A percentile compares a stretch with the other conserved stretches of the same genome.
phyloP scores from a whole-genome alignment of 2,329 filamentous ascomycete genomes.

The Tympanopsis confertula region DNA sequence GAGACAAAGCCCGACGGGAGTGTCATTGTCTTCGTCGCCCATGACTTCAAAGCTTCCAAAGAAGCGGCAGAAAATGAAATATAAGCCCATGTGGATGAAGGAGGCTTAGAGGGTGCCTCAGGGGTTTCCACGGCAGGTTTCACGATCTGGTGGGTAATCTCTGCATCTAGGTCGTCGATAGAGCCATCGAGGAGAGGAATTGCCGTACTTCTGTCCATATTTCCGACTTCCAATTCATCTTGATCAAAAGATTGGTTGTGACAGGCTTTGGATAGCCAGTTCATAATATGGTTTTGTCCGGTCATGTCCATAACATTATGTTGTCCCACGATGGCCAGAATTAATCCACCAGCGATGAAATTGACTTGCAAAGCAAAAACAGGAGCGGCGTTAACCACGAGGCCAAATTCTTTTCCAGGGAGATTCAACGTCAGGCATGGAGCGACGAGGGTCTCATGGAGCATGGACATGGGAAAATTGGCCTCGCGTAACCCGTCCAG shows the following conservation, averaged over 20 bases:
- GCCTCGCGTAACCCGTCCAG: slow-evolving; percentile 22
- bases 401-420: slow-evolving; percentile 7
- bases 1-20: slow-evolving; percentile 24
- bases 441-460: slow-evolving; percentile 30
- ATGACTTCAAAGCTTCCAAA: slow-evolving; percentile 25
- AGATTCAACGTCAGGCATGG: slow-evolving; percentile 25
- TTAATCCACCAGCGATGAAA: slow-evolving; percentile 32
- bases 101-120: slow-evolving; percentile 6
- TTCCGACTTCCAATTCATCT: slow-evolving; percentile 30
- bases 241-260: slow-evolving; percentile 26
- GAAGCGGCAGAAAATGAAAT: slow-evolving; percentile 27
- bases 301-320: slow-evolving; percentile 39
- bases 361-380: slow-evolving; percentile 35
- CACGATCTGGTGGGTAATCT: slow-evolving; percentile 21
- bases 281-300: slow-evolving; percentile 32
- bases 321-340: slow-evolving; percentile 34
- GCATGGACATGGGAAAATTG: slow-evolving; percentile 31
- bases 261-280: slow-evolving; percentile 35
- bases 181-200: slow-evolving; percentile 25
- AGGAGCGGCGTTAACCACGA: slow-evolving; percentile 13
- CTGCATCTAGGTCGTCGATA: slow-evolving; percentile 18
- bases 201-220: slow-evolving; percentile 20
- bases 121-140: slow-evolving; percentile 9
- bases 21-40: slow-evolving; percentile 15
- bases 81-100: slow-evolving; percentile 27